Evolutionary conservation across 805 yeast genomes (phyloP), one percentile per base, ranked within the genome.

Genomic region (Candida anglica): DNA sequence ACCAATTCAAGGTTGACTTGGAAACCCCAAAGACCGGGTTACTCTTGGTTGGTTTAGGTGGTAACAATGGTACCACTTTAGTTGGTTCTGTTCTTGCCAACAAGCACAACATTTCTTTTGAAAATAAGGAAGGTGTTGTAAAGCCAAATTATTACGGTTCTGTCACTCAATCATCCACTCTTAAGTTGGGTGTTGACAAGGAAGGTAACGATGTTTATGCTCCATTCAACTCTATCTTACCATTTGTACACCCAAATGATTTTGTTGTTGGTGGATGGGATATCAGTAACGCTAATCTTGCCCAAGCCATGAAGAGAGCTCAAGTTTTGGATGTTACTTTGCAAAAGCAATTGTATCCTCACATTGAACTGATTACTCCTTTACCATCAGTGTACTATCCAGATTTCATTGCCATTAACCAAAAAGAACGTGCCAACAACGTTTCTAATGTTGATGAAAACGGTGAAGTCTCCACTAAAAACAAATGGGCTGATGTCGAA

Each of bases 211-310:
- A 89, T 52, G 84, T 86, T 20, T 89, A 84, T 53, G 94, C 89
- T 32, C 97, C 97, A 14, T 89, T 91, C 75, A 87, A 85, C 54
- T 79, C 88, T 33, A 61, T 89, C 40, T 77, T 91, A 37, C 98
- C 98, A 42, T 75, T 89, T 74, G 83, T 84, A 29, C 75, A 75
- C 56, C 98, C 98, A 44, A 87, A 86, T 53, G 96, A 91, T 60
- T 77, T 89, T 48, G 81, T 86, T 38, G 77, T 89, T 44, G 77
- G 91, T 32, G 98, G 98, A 39, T 89, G 98, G 98, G 98, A 89
- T 63, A 89, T 89, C 64, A 81, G 77, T 52, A 72, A 76, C 39
- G 69, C 73, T 38, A 76, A 83, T 50, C 68, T 89, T 51, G 77
- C 77, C 41, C 76, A 79, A 23, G 91, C 96, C 28, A 81, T 86